Evolutionary conservation across 1,139 yeast genomes (phyloP).

Genomic region (Zhuliangozyma blackwelliae): DNA sequence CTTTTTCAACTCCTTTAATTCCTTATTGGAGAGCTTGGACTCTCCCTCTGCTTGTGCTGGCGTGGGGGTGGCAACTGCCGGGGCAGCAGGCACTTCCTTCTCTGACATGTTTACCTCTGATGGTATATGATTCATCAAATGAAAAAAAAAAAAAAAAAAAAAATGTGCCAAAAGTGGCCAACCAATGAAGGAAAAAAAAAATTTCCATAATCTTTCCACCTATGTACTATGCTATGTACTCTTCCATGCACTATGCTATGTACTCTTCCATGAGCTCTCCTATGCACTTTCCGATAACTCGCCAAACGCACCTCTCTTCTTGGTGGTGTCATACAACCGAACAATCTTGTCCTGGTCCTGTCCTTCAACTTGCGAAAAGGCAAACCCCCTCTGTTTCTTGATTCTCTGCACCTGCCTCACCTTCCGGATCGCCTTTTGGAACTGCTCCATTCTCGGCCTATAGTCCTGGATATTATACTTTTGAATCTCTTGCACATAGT

Average conservation of each 20-base stretch:
- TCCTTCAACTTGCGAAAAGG: conserved; percentile 93
- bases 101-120: too few species aligned
- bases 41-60: conserved; percentile 6
- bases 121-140: too few species aligned
- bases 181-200: too few species aligned
- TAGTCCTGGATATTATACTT: conserved; percentile 91
- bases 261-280: too few species aligned
- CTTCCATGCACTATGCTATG: too few species aligned
- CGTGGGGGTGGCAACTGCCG: conserved; percentile 1
- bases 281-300: conserved; percentile 29
- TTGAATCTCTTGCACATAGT: conserved; percentile 94
- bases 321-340: conserved; percentile 92
- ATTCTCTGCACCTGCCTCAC: conserved; percentile 97
- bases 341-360: conserved; percentile 88
- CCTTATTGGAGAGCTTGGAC: conserved; percentile 61
- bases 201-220: too few species aligned
- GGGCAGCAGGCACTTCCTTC: too few species aligned
- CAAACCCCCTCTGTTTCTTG: conserved; percentile 98
- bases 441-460: conserved; percentile 92
- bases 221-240: too few species aligned
- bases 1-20: conserved; percentile 81
- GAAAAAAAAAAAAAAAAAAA: too few species aligned
- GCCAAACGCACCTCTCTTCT: conserved; percentile 52
- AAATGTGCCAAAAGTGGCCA: too few species aligned
- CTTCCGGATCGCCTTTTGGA: conserved; percentile 94